Evolutionary conservation across 163 green algal species (phyloP), one percentile per base, ranked within the genome.

Genomic region (Chlamydomonas reinhardtii): DNA sequence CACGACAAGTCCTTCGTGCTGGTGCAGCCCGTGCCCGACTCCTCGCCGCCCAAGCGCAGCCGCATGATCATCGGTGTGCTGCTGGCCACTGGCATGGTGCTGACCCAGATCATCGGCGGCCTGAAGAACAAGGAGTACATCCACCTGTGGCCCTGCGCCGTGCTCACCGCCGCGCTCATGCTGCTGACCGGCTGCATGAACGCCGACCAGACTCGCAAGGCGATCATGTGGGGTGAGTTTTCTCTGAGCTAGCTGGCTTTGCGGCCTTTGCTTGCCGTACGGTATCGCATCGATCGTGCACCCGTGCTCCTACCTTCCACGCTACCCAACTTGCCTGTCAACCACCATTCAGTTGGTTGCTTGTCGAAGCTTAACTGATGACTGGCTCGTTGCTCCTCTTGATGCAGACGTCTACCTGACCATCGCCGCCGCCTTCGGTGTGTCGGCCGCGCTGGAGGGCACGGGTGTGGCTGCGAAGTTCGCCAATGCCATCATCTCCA

Each of bases 151-250:
- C 88, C 91, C 16, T 62, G 32, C 32, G 74, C 91, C 19, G 87
- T 93, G 56, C 76, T 92, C 8, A 89, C 83, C 1, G 80, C 77
- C 2, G 88, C 68, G 4, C 52, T 91, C 25, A 95, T 97, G 95
- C 85, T 97, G 4, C 24, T 92, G 12, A 93, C 92, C 17, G 91
- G 94, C 35, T 96, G 94, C 90, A 88, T 97, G 86, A 93, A 84
- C 61, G 91, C 86, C 16, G 80, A 95, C 39, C 88, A 95, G 73
- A 94, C 94, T 15, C 86, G 94, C n/a, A 70, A 89, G 11, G 65
- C 88, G 48, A 93, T 97, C 43, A 90, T 82, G 54, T 86, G 78
- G 78, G 76, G 48, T 48, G 39, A 48, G 39, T 48, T 14, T 8
- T n/a, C n/a, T n/a, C n/a, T n/a, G n/a, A n/a, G n/a, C n/a, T n/a